Evolutionary conservation across 805 yeast species (phyloP).

Genomic region (Yamadazyma phyllophila): DNA sequence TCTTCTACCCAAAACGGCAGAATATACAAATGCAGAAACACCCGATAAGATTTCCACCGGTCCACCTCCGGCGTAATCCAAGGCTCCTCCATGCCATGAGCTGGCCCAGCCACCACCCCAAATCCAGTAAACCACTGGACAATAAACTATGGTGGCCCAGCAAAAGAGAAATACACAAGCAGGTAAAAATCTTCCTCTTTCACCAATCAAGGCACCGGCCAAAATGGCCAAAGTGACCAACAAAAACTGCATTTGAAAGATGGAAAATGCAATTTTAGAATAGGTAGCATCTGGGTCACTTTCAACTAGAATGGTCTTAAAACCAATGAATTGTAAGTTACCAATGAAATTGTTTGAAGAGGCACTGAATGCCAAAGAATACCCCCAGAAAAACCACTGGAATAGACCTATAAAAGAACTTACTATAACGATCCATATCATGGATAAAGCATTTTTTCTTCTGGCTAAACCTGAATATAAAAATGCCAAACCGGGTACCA

Average conservation of each 20-base stretch:
- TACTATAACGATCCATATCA: conserved; percentile 78
- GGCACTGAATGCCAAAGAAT: conserved; percentile 81
- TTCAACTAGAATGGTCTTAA: conserved; percentile 62
- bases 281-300: conserved; percentile 42
- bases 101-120: conserved; percentile 97
- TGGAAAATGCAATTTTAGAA: conserved; percentile 83
- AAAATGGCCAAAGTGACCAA: conserved; percentile 90
- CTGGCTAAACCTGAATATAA: conserved; percentile 89
- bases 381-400: conserved; percentile 99
- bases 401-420: conserved; percentile 71
- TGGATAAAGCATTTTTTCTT: conserved; percentile 82
- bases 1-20: conserved; percentile 79
- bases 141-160: conserved; percentile 90
- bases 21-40: conserved; percentile 82
- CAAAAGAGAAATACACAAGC: conserved; percentile 75
- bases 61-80: conserved; percentile 98
- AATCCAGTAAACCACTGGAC: conserved; percentile 94
- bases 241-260: conserved; percentile 87
- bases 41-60: conserved; percentile 94
- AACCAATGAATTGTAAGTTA: conserved; percentile 77
- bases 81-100: conserved; percentile 71
- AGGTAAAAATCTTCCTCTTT: conserved; percentile 87
- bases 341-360: conserved; percentile 88
- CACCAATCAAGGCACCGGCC: conserved; percentile 85
- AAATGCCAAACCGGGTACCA: conserved; percentile 95